phyloP scores from a whole-genome alignment of 116 monocot genomes.

The Posidonia oceanica region DNA sequence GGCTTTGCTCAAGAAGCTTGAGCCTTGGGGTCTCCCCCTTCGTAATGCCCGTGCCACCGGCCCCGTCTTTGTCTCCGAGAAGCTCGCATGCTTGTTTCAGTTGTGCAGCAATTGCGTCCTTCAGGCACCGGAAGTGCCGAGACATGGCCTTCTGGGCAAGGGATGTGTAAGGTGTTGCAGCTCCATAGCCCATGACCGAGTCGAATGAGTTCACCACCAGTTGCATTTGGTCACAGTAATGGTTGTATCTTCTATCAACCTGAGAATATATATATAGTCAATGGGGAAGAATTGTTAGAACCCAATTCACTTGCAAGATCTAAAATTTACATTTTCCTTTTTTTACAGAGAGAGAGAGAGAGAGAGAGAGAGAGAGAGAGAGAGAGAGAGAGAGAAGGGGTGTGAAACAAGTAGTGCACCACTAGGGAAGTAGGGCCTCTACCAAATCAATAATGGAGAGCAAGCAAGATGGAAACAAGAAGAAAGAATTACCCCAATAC shows the following conservation, averaged over 20 bases:
- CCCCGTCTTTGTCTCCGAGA: constrained; percentile 75
- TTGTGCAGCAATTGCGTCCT: constrained; percentile 66
- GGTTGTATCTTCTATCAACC: constrained; percentile 93
- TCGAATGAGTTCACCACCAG: constrained; percentile 89
- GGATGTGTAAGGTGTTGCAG: constrained; percentile 72
- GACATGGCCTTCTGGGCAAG: constrained; percentile 93
- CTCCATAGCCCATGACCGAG: constrained; percentile 74
- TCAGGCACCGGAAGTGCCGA: constrained; percentile 86
- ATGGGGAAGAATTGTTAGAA: too few species aligned
- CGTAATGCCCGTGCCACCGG: constrained; percentile 45
- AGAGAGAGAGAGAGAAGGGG: too few species aligned
- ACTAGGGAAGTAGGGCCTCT: too few species aligned
- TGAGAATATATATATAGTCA: constrained; percentile 3
- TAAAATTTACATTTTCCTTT: background rate
- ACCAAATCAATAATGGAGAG: too few species aligned
- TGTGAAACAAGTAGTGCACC: too few species aligned
- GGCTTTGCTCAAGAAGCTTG: constrained; percentile 57
- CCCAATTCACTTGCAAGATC: background rate
- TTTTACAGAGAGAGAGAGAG: background rate
- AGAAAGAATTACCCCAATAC: too few species aligned
- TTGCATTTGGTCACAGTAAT: constrained; percentile 90
- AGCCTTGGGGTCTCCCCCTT: constrained; percentile 94
- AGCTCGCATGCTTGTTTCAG: constrained; percentile 66
- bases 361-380: too few species aligned
- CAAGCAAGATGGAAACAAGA: too few species aligned